These are phyloP conservation scores for Selenicereus undatus DNA, from an alignment of 148 eudicot species.

Conservation along the genomic window DNA sequence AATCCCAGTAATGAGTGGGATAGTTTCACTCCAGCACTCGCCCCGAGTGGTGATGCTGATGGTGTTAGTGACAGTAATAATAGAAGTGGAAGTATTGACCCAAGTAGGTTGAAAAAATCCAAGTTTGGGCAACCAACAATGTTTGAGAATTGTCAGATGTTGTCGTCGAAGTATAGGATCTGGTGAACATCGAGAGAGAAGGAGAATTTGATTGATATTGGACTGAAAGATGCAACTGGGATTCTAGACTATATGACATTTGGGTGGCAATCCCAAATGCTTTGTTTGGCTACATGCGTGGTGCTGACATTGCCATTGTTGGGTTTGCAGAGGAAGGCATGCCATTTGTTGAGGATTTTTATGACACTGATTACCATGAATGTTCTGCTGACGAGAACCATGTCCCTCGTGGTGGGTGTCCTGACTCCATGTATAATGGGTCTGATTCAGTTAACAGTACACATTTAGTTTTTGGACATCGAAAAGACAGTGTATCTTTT, in stretches of 20 bases:
- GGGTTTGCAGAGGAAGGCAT: constrained; percentile 67
- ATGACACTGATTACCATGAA: constrained; percentile 65
- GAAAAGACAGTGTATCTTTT: constrained; percentile 77
- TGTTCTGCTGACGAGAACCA: constrained; percentile 52
- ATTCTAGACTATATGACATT: constrained; percentile 79
- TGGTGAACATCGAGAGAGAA: constrained; percentile 69
- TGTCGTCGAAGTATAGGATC: constrained; percentile 56
- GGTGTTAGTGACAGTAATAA: neutral
- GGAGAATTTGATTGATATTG: constrained; percentile 60
- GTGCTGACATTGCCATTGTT: constrained; percentile 63
- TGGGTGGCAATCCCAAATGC: constrained; percentile 75
- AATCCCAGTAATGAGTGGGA: constrained; percentile 26
- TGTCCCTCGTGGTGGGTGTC: constrained; percentile 67
- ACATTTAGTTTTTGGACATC: constrained; percentile 68
- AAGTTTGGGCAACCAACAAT: constrained; percentile 55
- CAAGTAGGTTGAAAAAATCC: constrained; percentile 3
- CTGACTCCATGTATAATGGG: constrained; percentile 50
- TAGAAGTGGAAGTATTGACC: constrained; percentile 5
- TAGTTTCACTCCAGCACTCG: constrained; percentile 31
- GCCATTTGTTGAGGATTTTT: constrained; percentile 83
- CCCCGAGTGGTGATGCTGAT: constrained; percentile 18
- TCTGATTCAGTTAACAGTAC: constrained; percentile 57
- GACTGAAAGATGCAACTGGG: constrained; percentile 65
- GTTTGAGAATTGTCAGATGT: constrained; percentile 73
- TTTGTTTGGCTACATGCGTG: constrained; percentile 55